Evolutionary conservation across 768 basidiomycete species (phyloP).

Genomic region (Chalciporus chontae): DNA sequence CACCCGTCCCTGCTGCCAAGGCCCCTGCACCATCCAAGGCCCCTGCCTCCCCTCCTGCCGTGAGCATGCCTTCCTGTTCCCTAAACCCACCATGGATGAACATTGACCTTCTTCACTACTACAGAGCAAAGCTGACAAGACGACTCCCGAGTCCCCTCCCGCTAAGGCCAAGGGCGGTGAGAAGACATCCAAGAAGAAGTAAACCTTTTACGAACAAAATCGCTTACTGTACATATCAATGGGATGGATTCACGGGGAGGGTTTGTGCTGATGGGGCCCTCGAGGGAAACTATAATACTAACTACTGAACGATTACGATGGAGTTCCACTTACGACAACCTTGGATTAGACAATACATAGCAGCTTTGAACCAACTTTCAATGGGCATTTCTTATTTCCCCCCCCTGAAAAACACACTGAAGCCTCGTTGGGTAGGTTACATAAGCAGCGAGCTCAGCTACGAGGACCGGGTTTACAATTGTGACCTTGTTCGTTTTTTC

Average conservation of each 20-base stretch:
- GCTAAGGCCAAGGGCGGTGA: constrained; percentile 23
- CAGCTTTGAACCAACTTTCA: too few species aligned
- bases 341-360: too few species aligned
- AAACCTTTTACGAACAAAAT: constrained; percentile 2
- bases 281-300: background rate
- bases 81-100: too few species aligned
- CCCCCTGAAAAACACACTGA: too few species aligned
- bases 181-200: constrained; percentile 32
- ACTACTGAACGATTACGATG: background rate
- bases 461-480: too few species aligned
- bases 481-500: background rate
- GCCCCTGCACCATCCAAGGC: constrained; percentile 20
- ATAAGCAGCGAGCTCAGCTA: background rate
- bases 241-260: background rate
- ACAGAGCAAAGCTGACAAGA: constrained; percentile 19
- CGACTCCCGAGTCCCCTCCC: constrained; percentile 26
- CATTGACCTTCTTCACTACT: background rate
- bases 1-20: constrained; percentile 15
- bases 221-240: constrained; percentile 4
- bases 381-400: too few species aligned
- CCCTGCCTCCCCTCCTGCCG: constrained; percentile 14
- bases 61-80: constrained; percentile 1
- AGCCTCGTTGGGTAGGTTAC: constrained; percentile 2
- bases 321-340: background rate
- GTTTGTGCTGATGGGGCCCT: background rate